These are phyloP conservation scores for Paecilomyces dactylethromorphus DNA, from an alignment of 2,329 filamentous ascomycete species.

Conservation along the genomic window DNA sequence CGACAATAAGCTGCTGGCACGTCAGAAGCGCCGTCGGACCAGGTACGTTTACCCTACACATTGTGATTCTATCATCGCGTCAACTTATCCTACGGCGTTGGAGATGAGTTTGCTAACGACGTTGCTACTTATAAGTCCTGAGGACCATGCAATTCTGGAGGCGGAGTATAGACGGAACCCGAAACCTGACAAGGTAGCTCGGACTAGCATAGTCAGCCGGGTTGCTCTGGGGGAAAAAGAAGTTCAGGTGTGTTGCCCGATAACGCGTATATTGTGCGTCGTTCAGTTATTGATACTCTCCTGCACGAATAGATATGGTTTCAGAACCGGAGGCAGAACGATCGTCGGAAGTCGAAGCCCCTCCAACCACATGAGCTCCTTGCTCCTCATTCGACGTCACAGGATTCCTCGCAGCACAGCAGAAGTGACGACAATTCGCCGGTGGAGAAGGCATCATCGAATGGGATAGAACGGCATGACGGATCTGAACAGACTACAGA, in stretches of 20 bases:
- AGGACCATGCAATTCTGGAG: slow-evolving; percentile 85
- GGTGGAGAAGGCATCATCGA: slow-evolving; percentile 21
- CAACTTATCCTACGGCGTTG: background rate
- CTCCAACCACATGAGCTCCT: slow-evolving; percentile 70
- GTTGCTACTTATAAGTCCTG: slow-evolving; percentile 52
- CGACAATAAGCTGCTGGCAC: slow-evolving; percentile 53
- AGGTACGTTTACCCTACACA: slow-evolving; percentile 42
- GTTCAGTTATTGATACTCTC: background rate
- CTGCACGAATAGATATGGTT: slow-evolving; percentile 74
- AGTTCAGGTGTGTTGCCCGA: slow-evolving; percentile 68
- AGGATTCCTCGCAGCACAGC: slow-evolving; percentile 20
- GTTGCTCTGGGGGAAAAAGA: slow-evolving; percentile 92
- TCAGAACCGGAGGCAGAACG: slow-evolving; percentile 89
- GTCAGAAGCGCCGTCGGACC: slow-evolving; percentile 56
- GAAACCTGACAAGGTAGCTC: slow-evolving; percentile 85
- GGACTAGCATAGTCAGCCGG: slow-evolving; percentile 74
- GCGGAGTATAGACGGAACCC: slow-evolving; percentile 76
- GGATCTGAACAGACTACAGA: slow-evolving; percentile 10
- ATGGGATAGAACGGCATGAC: slow-evolving; percentile 21
- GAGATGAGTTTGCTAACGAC: slow-evolving; percentile 5
- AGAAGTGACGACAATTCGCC: slow-evolving; percentile 21
- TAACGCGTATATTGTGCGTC: background rate
- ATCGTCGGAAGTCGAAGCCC: slow-evolving; percentile 80
- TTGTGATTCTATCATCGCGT: background rate
- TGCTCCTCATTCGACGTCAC: slow-evolving; percentile 23